Base-by-base conservation (phyloP, 257 asterid genomes). In the Scutellaria minor region DNA sequence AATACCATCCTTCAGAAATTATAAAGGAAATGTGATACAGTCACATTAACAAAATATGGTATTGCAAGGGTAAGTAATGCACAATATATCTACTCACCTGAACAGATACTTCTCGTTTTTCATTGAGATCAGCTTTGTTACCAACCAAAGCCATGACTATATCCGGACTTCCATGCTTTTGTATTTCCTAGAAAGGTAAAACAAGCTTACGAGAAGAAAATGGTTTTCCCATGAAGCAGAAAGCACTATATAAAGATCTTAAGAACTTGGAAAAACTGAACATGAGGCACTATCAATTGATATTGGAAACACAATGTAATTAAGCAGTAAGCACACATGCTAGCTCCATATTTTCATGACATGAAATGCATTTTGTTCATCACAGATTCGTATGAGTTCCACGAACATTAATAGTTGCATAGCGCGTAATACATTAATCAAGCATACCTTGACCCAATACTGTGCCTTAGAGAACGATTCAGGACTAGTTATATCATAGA, bases 121-220 rank as follows among this genome's bases (percentile, higher is more conserved):
- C 99, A 10, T 76, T 79, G 67, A 95, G 94, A 90, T 95, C 99
- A 7, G 98, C 99, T 83, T 95, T 95, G 66, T 95, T 95, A 66
- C 99, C 99, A 58, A 95, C 99, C 77, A 95, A 80, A 76, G 99
- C 97, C 98, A 95, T 79, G 80, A 95, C 89, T 74, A 95, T 95
- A 70, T 88, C 98, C 24, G 98, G 96, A 79, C 91, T 92, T 61
- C 98, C 99, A 54, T 95, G 99, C 79, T 95, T 95, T 85, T 90
- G 96, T 68, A 95, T 81, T 78, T 95, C 98, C 99, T 95, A 71
- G 12, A 55, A 70, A 24, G 56, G 48, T 22, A 69, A 70, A 51
- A 47, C 72, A 64, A 69, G 42, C 35, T 69, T 11, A 72, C 56
- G 24, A 79, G 39, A 42, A 68, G 22, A 46, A 24, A 52, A 10